Evolutionary conservation across 768 basidiomycete genomes (phyloP).

Genomic region (Sporobolomyces pararoseus): DNA sequence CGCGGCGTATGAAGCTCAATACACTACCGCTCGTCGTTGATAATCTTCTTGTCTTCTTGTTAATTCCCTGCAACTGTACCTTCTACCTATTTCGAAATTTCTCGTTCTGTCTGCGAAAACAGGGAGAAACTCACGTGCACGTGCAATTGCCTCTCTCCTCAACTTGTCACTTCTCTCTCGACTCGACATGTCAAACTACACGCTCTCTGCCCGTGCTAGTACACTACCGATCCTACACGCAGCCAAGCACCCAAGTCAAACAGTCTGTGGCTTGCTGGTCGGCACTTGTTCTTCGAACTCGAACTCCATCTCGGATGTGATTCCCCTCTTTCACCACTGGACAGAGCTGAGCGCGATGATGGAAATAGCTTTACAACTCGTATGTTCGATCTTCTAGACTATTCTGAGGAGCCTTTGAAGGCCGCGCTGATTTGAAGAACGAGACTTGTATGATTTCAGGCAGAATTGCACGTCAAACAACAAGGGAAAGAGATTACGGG

Average conservation of each 20-base stretch:
- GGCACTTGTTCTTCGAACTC: slow-evolving; percentile 54
- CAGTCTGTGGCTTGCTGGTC: slow-evolving; percentile 74
- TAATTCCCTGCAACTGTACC: no score
- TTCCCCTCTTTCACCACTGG: slow-evolving; percentile 81
- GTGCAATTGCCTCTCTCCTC: not conserved
- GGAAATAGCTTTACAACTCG: slow-evolving; percentile 59
- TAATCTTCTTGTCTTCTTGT: not conserved
- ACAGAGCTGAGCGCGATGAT: slow-evolving; percentile 78
- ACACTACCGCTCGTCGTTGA: slow-evolving; percentile 11
- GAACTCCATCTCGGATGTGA: slow-evolving; percentile 58
- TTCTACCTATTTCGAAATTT: no score
- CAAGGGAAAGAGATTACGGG: slow-evolving; percentile 37
- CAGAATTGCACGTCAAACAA: slow-evolving; percentile 38
- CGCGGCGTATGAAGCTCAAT: slow-evolving; percentile 33
- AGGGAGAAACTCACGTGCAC: no score
- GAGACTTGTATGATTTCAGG: no score
- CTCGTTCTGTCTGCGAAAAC: no score
- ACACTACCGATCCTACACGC: slow-evolving; percentile 72
- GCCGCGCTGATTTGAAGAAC: not conserved
- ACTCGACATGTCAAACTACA: slow-evolving; percentile 51
- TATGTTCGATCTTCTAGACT: not conserved
- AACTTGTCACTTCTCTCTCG: not conserved
- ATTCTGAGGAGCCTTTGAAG: not conserved
- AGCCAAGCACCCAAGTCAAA: slow-evolving; percentile 69
- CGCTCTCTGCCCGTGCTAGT: slow-evolving; percentile 62